These are phyloP conservation scores for Phaseolus lunatus DNA, from an alignment of 306 rosid genomes.

Conservation along the genomic window DNA sequence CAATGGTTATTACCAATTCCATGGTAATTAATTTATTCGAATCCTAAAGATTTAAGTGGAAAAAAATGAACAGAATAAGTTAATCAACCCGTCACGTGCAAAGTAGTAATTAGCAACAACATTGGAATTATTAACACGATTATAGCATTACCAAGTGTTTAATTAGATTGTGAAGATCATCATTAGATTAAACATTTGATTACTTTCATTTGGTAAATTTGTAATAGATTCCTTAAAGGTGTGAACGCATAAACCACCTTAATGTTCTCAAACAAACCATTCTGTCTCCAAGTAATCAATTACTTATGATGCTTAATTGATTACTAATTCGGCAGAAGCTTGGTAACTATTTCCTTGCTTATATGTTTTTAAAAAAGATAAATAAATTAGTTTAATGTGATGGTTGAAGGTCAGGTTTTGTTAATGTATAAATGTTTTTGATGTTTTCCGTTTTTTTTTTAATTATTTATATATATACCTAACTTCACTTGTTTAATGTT, in stretches of 20 bases:
- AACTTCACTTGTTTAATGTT: no score
- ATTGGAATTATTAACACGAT: not conserved
- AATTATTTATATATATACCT: no score
- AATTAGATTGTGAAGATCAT: not conserved
- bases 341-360: not conserved
- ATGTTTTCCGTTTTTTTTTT: no score
- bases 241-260: not conserved
- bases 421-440: no score
- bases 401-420: no score
- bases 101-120: not conserved
- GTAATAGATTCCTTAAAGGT: not conserved
- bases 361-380: not conserved
- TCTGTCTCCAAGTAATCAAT: not conserved
- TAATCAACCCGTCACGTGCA: not conserved
- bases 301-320: conserved; percentile 4
- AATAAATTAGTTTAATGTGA: not conserved
- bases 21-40: not conserved
- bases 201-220: not conserved
- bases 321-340: not conserved
- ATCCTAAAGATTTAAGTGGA: not conserved
- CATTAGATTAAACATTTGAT: conserved; percentile 9
- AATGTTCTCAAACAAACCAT: not conserved
- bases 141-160: conserved; percentile 18
- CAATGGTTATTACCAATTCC: not conserved
- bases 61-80: not conserved